These are phyloP conservation scores for Phytophthora tentaculata DNA, from an alignment of 352 stramenopile species.

Conservation along the genomic window DNA sequence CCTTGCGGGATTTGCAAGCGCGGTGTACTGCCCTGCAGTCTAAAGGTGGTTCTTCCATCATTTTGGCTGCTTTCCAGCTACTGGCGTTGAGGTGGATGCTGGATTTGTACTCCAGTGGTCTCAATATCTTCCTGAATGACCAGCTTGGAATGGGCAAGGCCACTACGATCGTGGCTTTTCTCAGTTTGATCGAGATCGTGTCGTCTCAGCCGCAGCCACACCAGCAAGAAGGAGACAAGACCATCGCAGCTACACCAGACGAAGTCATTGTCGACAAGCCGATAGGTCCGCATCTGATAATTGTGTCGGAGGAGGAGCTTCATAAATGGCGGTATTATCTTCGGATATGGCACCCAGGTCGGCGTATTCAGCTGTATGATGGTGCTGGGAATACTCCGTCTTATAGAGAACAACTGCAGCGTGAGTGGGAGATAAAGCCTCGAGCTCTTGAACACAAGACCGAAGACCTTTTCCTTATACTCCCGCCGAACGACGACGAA, in stretches of 20 bases:
- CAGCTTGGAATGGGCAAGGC: conserved; percentile 89
- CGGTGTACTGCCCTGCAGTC: conserved; percentile 28
- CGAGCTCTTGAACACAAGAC: conserved; percentile 27
- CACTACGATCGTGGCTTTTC: conserved; percentile 74
- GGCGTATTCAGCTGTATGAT: conserved; percentile 71
- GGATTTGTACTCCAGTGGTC: conserved; percentile 62
- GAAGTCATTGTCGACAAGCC: not conserved
- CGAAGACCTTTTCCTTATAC: conserved; percentile 39
- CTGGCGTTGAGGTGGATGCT: conserved; percentile 84
- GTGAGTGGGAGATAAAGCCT: conserved; percentile 58
- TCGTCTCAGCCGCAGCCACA: conserved; percentile 30
- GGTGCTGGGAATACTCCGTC: conserved; percentile 24
- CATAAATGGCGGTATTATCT: conserved; percentile 86
- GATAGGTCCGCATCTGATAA: conserved; percentile 71
- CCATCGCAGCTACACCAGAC: conserved; percentile 2
- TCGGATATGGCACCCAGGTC: conserved; percentile 55
- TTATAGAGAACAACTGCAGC: conserved; percentile 54
- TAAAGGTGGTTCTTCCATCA: conserved; percentile 41
- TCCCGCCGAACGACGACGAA: conserved; percentile 41
- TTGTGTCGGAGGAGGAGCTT: conserved; percentile 77
- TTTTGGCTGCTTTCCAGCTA: conserved; percentile 80
- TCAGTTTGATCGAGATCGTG: conserved; percentile 61
- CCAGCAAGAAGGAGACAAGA: conserved; percentile 10
- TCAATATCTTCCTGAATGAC: conserved; percentile 86
- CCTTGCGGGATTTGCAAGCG: conserved; percentile 38